Conservation (phyloP, 345 rosid genomes). For the Sonneratia alba region DNA sequence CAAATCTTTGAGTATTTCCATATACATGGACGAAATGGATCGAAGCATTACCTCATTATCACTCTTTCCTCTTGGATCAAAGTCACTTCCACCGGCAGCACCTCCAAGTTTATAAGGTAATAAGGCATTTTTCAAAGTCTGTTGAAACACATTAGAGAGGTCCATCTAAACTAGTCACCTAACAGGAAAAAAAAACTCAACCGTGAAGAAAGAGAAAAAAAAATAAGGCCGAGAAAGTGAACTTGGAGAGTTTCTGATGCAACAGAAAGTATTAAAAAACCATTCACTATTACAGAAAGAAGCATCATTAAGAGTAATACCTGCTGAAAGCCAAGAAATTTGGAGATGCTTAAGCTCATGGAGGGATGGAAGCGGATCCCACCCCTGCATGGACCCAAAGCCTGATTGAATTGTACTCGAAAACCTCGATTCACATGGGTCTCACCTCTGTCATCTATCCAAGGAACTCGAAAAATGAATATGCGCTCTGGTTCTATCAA, state of each 20-base stretch:
- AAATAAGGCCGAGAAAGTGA: neutral
- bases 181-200: neutral
- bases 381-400: slow-evolving; percentile 94
- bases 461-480: slow-evolving; percentile 89
- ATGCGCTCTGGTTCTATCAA: slow-evolving; percentile 88
- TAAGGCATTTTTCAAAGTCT: slow-evolving; percentile 94
- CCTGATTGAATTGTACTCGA: slow-evolving; percentile 91
- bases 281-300: neutral
- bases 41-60: slow-evolving; percentile 69
- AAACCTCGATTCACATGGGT: slow-evolving; percentile 93
- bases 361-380: slow-evolving; percentile 93
- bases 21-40: neutral
- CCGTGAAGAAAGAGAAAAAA: neutral
- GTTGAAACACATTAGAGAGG: slow-evolving; percentile 5
- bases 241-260: neutral
- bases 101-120: slow-evolving; percentile 98
- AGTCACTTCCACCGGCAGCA: slow-evolving; percentile 98
- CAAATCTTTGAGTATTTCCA: neutral
- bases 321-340: slow-evolving; percentile 96
- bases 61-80: slow-evolving; percentile 98
- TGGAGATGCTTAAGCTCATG: slow-evolving; percentile 78
- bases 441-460: slow-evolving; percentile 98
- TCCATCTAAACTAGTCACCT: neutral
- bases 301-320: slow-evolving; percentile 19
- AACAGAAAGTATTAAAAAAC: neutral